Conservation (phyloP, 345 rosid species). For the Pelargonium nanum region DNA sequence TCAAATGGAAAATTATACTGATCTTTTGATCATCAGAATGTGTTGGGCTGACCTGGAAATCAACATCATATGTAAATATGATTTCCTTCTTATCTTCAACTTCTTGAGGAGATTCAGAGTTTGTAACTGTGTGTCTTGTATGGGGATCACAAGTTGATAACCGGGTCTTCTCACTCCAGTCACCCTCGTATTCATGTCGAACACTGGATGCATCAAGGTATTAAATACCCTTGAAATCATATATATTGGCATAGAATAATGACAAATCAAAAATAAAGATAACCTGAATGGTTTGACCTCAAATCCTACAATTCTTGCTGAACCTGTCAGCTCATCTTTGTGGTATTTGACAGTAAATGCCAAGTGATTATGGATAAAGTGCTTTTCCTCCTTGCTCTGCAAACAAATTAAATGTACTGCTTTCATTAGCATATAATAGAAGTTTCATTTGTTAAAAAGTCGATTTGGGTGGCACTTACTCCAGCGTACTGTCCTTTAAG, state of each 20-base stretch:
- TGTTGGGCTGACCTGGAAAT: conserved; percentile 38
- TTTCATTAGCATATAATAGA: background rate
- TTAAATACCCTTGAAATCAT: conserved; percentile 4
- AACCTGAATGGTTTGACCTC: conserved; percentile 82
- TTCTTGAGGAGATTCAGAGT: conserved; percentile 65
- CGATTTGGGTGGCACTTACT: conserved; percentile 22
- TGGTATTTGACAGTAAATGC: conserved; percentile 56
- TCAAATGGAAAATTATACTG: background rate
- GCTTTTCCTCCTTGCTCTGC: conserved; percentile 63
- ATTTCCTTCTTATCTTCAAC: conserved; percentile 55
- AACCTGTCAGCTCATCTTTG: conserved; percentile 41
- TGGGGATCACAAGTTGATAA: conserved; percentile 69
- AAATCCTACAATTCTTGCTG: conserved; percentile 67
- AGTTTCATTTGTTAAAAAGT: background rate
- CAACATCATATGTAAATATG: conserved; percentile 69
- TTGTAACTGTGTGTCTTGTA: conserved; percentile 52
- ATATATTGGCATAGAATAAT: background rate
- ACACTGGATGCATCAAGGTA: conserved; percentile 34
- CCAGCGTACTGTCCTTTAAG: conserved; percentile 46
- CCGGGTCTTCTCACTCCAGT: conserved; percentile 53
- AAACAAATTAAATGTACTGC: conserved; percentile 7
- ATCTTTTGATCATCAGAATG: background rate
- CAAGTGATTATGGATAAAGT: conserved; percentile 65
- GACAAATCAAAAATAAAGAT: conserved; percentile 7
- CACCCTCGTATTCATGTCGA: conserved; percentile 58